Percentiles rank a stretch among this genome's conserved stretches.
These are phyloP conservation scores for Candida coleopterorum DNA, from an alignment of 805 yeast genomes.

Conservation along the genomic window DNA sequence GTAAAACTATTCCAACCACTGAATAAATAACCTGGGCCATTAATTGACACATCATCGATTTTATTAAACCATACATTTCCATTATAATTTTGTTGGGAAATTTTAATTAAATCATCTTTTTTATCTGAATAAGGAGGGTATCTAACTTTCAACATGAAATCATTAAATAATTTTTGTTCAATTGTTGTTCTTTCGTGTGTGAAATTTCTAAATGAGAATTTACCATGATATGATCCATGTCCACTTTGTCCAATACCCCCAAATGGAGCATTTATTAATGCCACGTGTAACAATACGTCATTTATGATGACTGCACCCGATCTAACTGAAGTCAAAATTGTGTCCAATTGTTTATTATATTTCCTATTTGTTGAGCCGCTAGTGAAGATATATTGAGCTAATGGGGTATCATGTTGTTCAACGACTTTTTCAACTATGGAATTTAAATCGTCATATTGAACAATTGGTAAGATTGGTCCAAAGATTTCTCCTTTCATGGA, in stretches of 20 bases:
- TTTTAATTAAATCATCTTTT: constrained; percentile 28
- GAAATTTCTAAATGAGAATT: constrained; percentile 46
- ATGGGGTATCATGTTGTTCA: constrained; percentile 62
- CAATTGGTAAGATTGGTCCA: constrained; percentile 80
- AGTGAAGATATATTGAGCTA: constrained; percentile 71
- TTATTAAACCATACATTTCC: constrained; percentile 39
- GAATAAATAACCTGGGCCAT: constrained; percentile 32
- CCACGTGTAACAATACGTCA: constrained; percentile 71
- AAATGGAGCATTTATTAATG: constrained; percentile 66
- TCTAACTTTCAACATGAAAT: constrained; percentile 53
- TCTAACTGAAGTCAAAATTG: constrained; percentile 49
- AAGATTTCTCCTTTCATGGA: constrained; percentile 75
- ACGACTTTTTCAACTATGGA: constrained; percentile 42
- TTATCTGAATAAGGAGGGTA: constrained; percentile 54
- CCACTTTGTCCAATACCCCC: constrained; percentile 94
- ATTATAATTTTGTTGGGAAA: constrained; percentile 23
- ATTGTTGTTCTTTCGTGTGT: constrained; percentile 69
- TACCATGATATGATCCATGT: constrained; percentile 77
- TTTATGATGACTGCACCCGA: constrained; percentile 72
- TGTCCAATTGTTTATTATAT: constrained; percentile 41
- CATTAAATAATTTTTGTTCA: constrained; percentile 62
- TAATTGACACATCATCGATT: constrained; percentile 27
- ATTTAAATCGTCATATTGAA: constrained; percentile 47
- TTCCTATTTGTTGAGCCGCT: constrained; percentile 36
- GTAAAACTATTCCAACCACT: constrained; percentile 26